Base-by-base conservation (phyloP, 2,329 filamentous ascomycete genomes). In the Sarocladium oryzae region DNA sequence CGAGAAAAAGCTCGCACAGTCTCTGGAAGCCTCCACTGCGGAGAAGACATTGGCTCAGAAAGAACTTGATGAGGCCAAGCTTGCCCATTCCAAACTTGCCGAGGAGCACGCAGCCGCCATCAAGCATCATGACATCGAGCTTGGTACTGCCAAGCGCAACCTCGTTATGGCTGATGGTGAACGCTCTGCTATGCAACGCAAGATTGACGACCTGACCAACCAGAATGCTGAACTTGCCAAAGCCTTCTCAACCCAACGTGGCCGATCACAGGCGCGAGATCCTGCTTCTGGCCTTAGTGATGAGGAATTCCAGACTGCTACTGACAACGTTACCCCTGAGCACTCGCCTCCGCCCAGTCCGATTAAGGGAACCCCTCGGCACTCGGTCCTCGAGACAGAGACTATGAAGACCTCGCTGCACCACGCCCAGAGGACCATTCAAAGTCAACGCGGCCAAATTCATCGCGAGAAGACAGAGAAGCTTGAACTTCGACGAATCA, bases 381-480 rank as follows among this genome's bases (percentile, higher is more conserved):
- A 96, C 67, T 85, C 88, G 33, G 85, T 89, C 69, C 78, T 99
- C n/a, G 93, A 99, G 68, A 86, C 89, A 0, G 93, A 99, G 71
- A 99, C 93, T 0, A 74, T 99, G 58, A 95, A 93, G 72, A 95
- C 91, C 51, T 96, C 92, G 23, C 78, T 97, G 24, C 86, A 90
- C 58, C 93, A 99, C 66, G 92, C 93, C 35, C 93, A 97, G 66
- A 84, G 92, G 53, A 96, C 95, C 71, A 96, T 99, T 53, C 92
- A 97, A 66, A 95, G 89, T 61, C 81, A 97, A 59, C 90, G 95
- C 69, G 90, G 87, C 66, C 95, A 91, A 61, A 88, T 97, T 43
- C 92, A 99, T 67, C 87, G 93, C 30, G 93, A 99, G 68, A 99
- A 97, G 82, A 96, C 92, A 0, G 93, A 99, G 68, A 99, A 96